Evolutionary conservation across 202 grass and related monocot species (phyloP).

Genomic region (Panicum hallii): DNA sequence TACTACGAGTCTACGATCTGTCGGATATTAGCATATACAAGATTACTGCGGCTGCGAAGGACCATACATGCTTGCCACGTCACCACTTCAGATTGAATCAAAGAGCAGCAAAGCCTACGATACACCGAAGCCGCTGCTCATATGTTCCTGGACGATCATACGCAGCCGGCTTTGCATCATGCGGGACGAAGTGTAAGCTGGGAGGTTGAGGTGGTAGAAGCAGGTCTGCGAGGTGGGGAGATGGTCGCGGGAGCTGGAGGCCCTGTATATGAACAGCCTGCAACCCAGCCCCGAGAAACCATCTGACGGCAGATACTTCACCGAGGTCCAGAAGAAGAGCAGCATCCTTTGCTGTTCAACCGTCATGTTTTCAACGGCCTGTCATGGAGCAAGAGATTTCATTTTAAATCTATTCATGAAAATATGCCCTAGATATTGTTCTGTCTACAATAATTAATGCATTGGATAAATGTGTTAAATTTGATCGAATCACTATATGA

Average conservation of each 20-base stretch:
- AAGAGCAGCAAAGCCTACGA: conserved; percentile 2
- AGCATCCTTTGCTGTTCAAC: conserved; percentile 54
- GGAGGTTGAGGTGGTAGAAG: conserved; percentile 60
- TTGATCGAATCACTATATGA: background rate
- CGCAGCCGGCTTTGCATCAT: conserved; percentile 54
- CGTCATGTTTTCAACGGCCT: conserved; percentile 62
- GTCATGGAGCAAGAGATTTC: background rate
- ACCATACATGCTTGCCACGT: no score
- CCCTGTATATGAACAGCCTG: conserved; percentile 50
- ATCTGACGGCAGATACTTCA: conserved; percentile 65
- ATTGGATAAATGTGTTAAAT: background rate
- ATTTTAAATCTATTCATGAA: background rate
- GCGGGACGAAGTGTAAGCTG: conserved; percentile 43
- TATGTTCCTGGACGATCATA: conserved; percentile 62
- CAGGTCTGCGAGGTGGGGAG: conserved; percentile 67
- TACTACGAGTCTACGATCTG: background rate
- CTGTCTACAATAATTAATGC: background rate
- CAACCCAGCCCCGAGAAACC: conserved; percentile 54
- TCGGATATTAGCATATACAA: background rate
- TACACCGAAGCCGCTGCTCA: conserved; percentile 61
- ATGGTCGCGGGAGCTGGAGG: conserved; percentile 43
- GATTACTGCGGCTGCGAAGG: background rate
- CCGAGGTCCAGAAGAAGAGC: conserved; percentile 80
- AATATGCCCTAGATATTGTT: background rate
- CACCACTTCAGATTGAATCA: background rate